Evolutionary conservation across 345 rosid genomes (phyloP).

Genomic region (Moricandia arvensis): DNA sequence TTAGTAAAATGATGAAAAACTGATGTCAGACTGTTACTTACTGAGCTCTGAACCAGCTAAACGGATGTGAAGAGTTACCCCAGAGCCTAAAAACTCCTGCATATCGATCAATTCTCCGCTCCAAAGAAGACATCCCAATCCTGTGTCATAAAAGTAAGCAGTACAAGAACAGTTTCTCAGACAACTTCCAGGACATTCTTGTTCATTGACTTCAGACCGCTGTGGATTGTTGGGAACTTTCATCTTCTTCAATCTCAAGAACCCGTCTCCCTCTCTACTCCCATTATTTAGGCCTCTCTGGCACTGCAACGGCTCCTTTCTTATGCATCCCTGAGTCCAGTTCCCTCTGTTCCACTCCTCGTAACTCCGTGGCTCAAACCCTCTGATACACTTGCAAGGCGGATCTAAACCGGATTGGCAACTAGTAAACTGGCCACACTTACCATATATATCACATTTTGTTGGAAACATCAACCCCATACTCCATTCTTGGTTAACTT

Average conservation of each 20-base stretch:
- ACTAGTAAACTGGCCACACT: conserved; percentile 54
- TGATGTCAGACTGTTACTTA: background rate
- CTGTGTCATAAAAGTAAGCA: conserved; percentile 43
- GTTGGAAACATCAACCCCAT: background rate
- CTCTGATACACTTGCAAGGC: conserved; percentile 54
- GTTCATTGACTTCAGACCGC: conserved; percentile 10
- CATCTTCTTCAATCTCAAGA: conserved; percentile 36
- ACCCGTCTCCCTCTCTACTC: conserved; percentile 40
- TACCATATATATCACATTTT: conserved; percentile 43
- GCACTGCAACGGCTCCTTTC: conserved; percentile 38
- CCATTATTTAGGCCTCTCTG: conserved; percentile 17
- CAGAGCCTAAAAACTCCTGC: conserved; percentile 26
- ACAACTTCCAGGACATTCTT: conserved; percentile 42
- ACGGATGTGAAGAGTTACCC: conserved; percentile 41
- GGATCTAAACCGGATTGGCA: conserved; percentile 33
- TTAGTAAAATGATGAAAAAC: background rate
- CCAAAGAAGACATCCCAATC: conserved; percentile 51
- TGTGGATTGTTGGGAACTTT: conserved; percentile 47
- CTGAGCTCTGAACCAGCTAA: conserved; percentile 43
- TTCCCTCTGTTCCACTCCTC: conserved; percentile 45
- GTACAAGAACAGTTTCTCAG: conserved; percentile 49
- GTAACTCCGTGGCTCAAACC: conserved; percentile 42
- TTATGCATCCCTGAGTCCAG: conserved; percentile 52
- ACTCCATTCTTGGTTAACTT: conserved; percentile 19
- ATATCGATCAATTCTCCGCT: conserved; percentile 39